Conservation (phyloP, 805 yeast species). For the Teunomyces tritomae region DNA sequence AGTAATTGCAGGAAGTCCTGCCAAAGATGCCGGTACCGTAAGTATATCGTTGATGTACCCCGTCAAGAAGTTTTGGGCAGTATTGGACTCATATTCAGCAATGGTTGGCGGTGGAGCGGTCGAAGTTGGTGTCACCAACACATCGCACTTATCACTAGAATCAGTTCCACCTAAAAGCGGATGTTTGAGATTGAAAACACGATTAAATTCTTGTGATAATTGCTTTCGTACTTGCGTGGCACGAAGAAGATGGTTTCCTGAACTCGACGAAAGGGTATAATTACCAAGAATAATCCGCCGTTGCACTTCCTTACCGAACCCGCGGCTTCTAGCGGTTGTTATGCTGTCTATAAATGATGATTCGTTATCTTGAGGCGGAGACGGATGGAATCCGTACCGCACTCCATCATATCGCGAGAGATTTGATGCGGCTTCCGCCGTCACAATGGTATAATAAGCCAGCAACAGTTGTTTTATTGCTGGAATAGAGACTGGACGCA, state of each 20-base stretch:
- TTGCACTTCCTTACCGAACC: slow-evolving; percentile 82
- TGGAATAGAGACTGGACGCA: slow-evolving; percentile 70
- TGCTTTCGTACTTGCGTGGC: slow-evolving; percentile 67
- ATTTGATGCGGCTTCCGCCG: slow-evolving; percentile 94
- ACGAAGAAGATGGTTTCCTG: slow-evolving; percentile 68
- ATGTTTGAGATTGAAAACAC: slow-evolving; percentile 43
- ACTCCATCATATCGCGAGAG: slow-evolving; percentile 88
- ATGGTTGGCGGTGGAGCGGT: slow-evolving; percentile 54
- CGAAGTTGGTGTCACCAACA: slow-evolving; percentile 73
- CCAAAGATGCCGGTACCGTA: slow-evolving; percentile 87
- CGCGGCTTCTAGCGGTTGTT: slow-evolving; percentile 53
- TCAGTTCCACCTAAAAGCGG: slow-evolving; percentile 35
- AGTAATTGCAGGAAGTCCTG: slow-evolving; percentile 84
- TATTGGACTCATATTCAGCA: slow-evolving; percentile 36
- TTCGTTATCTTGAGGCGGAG: background rate
- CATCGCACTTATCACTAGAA: slow-evolving; percentile 47
- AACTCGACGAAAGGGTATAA: slow-evolving; percentile 75
- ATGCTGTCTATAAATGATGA: slow-evolving; percentile 15
- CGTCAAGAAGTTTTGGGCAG: slow-evolving; percentile 47
- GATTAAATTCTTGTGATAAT: slow-evolving; percentile 64
- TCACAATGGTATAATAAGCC: slow-evolving; percentile 81
- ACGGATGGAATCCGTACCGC: slow-evolving; percentile 63
- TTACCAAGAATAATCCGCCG: slow-evolving; percentile 83
- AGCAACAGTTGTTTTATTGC: slow-evolving; percentile 65
- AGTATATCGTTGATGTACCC: slow-evolving; percentile 78